Percentiles rank a stretch among this genome's conserved stretches.
These are phyloP conservation scores for Pelargonium fulgidum DNA, from an alignment of 441 rosid species.

Conservation along the genomic window DNA sequence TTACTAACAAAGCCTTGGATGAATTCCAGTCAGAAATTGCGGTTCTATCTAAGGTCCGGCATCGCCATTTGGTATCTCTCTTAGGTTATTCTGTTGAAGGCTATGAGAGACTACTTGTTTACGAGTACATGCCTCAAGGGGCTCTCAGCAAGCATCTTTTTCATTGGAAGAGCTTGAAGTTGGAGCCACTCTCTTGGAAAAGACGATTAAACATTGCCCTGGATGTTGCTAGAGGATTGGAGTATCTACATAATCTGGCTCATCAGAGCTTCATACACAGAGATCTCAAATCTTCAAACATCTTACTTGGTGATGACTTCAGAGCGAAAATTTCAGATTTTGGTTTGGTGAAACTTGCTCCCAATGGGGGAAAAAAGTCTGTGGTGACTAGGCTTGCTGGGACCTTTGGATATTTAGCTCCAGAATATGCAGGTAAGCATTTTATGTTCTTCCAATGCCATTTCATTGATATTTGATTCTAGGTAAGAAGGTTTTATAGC, in stretches of 20 bases:
- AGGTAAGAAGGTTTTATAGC: not conserved
- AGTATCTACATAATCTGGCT: slow-evolving; percentile 66
- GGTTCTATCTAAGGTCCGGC: slow-evolving; percentile 66
- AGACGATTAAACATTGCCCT: slow-evolving; percentile 61
- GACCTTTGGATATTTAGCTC: slow-evolving; percentile 78
- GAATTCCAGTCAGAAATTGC: slow-evolving; percentile 69
- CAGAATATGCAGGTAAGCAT: slow-evolving; percentile 69
- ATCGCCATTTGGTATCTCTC: slow-evolving; percentile 64
- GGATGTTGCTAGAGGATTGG: slow-evolving; percentile 78
- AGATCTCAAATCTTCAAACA: slow-evolving; percentile 75
- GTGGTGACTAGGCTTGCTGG: slow-evolving; percentile 69
- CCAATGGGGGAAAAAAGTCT: slow-evolving; percentile 69
- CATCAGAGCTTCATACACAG: slow-evolving; percentile 77
- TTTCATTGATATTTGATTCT: not conserved
- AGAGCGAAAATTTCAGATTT: slow-evolving; percentile 77
- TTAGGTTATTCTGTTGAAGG: slow-evolving; percentile 72
- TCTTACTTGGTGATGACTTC: slow-evolving; percentile 73
- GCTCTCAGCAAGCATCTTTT: slow-evolving; percentile 54
- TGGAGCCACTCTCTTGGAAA: slow-evolving; percentile 61
- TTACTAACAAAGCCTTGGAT: slow-evolving; percentile 48
- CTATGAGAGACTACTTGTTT: slow-evolving; percentile 29
- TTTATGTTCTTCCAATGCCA: not conserved
- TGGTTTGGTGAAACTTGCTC: slow-evolving; percentile 72
- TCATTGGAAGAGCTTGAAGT: slow-evolving; percentile 46
- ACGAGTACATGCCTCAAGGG: slow-evolving; percentile 62